These are phyloP conservation scores for Aspergillus heteromorphus DNA, from an alignment of 495 filamentous ascomycete species.

Conservation along the genomic window DNA sequence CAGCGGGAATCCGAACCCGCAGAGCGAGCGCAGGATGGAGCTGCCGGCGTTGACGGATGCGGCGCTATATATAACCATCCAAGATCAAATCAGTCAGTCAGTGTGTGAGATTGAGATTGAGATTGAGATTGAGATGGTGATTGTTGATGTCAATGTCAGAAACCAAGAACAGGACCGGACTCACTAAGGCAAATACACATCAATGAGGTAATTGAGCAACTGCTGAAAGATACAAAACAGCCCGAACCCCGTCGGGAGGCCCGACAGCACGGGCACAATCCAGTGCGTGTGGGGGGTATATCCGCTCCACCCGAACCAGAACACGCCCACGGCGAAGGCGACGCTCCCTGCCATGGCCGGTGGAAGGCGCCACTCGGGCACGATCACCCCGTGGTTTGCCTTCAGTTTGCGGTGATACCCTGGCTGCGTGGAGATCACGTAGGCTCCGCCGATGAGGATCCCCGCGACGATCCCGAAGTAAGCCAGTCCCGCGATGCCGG, in stretches of 20 bases:
- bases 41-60: neutral
- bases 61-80: too few species aligned
- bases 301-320: conserved; percentile 57
- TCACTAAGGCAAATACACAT: conserved; percentile 13
- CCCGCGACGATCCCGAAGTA: conserved; percentile 53
- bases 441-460: conserved; percentile 41
- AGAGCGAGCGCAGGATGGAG: neutral
- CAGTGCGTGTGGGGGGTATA: conserved; percentile 45
- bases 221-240: conserved; percentile 36
- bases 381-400: conserved; percentile 40
- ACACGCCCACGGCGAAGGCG: conserved; percentile 45
- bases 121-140: neutral
- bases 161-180: too few species aligned
- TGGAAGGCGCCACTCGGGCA: conserved; percentile 54
- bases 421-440: conserved; percentile 19
- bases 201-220: conserved; percentile 48
- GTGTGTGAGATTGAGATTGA: too few species aligned
- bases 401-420: conserved; percentile 2
- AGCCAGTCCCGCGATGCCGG: conserved; percentile 49
- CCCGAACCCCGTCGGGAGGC: conserved; percentile 44
- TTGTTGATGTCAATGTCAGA: too few species aligned
- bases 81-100: too few species aligned
- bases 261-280: conserved; percentile 49
- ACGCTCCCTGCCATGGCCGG: conserved; percentile 40
- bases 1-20: neutral